phyloP scores from a whole-genome alignment of 495 filamentous ascomycete genomes.

The Tuber borchii region DNA sequence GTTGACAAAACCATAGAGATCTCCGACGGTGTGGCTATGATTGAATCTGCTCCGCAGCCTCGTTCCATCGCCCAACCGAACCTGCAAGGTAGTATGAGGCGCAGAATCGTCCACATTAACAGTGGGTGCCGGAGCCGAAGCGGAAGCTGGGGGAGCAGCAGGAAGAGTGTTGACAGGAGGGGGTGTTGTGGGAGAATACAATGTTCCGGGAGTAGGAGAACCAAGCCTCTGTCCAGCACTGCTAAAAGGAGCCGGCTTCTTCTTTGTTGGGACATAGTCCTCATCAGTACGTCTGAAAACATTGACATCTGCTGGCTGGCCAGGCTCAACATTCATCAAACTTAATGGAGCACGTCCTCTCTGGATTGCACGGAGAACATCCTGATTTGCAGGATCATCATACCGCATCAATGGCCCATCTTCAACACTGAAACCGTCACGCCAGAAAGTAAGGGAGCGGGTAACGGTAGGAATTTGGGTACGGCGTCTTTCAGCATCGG shows the following conservation, averaged over 20 bases:
- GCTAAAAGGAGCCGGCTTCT: constrained; percentile 77
- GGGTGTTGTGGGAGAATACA: constrained; percentile 43
- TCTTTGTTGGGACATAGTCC: constrained; percentile 73
- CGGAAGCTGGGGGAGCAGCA: constrained; percentile 45
- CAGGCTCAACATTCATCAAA: constrained; percentile 77
- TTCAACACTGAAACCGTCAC: constrained; percentile 89
- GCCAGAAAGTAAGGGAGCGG: constrained; percentile 81
- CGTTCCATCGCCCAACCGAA: constrained; percentile 85
- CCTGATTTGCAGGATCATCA: constrained; percentile 78
- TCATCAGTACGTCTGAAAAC: constrained; percentile 72
- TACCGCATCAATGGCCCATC: constrained; percentile 85
- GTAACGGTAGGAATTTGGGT: constrained; percentile 51
- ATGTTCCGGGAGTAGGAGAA: constrained; percentile 71
- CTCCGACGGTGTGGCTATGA: constrained; percentile 78
- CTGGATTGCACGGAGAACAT: constrained; percentile 75
- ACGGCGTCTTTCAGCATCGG: constrained; percentile 47
- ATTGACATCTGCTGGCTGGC: constrained; percentile 85
- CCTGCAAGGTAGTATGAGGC: constrained; percentile 72
- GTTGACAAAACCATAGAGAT: constrained; percentile 80
- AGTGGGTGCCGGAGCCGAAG: constrained; percentile 45
- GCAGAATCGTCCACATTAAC: constrained; percentile 65
- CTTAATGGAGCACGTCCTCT: constrained; percentile 77
- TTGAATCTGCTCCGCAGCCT: constrained; percentile 85
- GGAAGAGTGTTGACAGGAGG: constrained; percentile 40
- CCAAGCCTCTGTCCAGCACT: constrained; percentile 83